phyloP scores from a whole-genome alignment of 306 rosid species.

The Ochetophila trinervis region DNA sequence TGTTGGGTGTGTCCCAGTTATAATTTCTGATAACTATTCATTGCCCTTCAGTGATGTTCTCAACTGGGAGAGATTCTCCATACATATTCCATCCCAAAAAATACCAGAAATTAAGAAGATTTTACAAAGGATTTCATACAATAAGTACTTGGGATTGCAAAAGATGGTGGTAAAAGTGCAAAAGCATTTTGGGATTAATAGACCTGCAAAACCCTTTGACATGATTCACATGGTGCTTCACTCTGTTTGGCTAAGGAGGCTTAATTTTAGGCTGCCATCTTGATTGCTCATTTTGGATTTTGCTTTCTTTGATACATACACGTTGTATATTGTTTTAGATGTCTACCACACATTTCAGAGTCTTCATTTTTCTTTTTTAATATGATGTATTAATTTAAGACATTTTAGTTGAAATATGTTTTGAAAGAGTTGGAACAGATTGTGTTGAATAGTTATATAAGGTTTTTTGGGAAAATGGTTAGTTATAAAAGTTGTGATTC shows the following conservation, averaged over 20 bases:
- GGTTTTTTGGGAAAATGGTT: no score
- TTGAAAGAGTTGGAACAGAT: no score
- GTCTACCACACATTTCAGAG: no score
- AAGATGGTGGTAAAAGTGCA: slow-evolving; percentile 43
- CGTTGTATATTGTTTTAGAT: background rate
- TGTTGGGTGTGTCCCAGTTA: slow-evolving; percentile 66
- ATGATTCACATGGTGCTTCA: slow-evolving; percentile 72
- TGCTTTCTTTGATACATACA: background rate
- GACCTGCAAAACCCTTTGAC: slow-evolving; percentile 57
- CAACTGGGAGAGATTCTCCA: slow-evolving; percentile 57
- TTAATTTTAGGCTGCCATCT: slow-evolving; percentile 32
- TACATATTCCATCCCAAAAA: slow-evolving; percentile 41
- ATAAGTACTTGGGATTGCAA: slow-evolving; percentile 43
- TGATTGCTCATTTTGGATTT: slow-evolving; percentile 2
- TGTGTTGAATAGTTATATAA: no score
- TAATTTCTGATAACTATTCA: slow-evolving; percentile 48
- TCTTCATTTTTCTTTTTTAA: no score
- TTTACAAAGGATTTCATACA: slow-evolving; percentile 30
- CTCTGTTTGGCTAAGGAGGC: slow-evolving; percentile 72
- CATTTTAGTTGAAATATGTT: no score
- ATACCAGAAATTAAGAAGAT: slow-evolving; percentile 54
- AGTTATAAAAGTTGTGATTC: no score
- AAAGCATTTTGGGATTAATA: slow-evolving; percentile 52
- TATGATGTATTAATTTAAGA: no score
- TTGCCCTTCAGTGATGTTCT: slow-evolving; percentile 68